phyloP scores from a whole-genome alignment of 2,329 filamentous ascomycete genomes.

The Cladosporium sp. region DNA sequence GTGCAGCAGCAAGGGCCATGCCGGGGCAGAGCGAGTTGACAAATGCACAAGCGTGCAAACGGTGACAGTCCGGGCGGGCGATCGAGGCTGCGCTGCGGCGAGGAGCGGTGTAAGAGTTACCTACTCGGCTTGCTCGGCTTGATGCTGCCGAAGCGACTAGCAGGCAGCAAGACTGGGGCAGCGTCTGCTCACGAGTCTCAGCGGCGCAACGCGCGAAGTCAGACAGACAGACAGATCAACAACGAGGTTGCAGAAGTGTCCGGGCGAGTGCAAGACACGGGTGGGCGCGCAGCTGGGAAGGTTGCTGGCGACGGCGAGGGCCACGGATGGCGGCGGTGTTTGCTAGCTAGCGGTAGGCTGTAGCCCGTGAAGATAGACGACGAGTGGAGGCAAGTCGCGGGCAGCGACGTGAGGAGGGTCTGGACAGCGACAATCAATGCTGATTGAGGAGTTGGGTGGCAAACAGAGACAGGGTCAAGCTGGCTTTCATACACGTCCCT shows the following conservation, averaged over 20 bases:
- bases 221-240: neutral
- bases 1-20: conserved; percentile 23
- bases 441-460: conserved; percentile 22
- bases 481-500: conserved; percentile 18
- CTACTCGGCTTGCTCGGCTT: conserved; percentile 18
- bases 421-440: conserved; percentile 22
- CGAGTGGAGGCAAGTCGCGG: conserved; percentile 8
- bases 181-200: conserved; percentile 3
- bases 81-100: conserved; percentile 11
- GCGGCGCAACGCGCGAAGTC: neutral
- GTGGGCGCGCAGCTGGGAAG: neutral
- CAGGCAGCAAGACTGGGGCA: neutral
- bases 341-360: conserved; percentile 14
- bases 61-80: conserved; percentile 17
- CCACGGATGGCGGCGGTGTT: conserved; percentile 8
- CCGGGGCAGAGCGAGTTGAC: conserved; percentile 16
- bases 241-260: neutral
- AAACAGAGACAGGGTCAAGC: conserved; percentile 21
- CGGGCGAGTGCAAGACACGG: neutral
- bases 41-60: conserved; percentile 19
- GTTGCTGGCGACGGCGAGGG: neutral
- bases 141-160: conserved; percentile 15
- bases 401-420: conserved; percentile 7
- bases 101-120: conserved; percentile 18
- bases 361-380: conserved; percentile 18